Conservation (phyloP, 805 yeast species). For the Yamadazyma laniorum region DNA sequence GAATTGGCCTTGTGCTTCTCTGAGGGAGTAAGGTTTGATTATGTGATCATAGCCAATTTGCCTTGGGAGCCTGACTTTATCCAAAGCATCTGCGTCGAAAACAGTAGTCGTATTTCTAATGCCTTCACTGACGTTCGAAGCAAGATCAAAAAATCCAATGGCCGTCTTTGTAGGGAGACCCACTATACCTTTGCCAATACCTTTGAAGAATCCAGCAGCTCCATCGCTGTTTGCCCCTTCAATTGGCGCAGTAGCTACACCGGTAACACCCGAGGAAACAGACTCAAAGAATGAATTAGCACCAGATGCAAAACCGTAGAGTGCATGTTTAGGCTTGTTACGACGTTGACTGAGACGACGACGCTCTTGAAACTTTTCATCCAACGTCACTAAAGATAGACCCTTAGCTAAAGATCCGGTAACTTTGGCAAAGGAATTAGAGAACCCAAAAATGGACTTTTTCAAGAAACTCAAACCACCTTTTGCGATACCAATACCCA, state of each 20-base stretch:
- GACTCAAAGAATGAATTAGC: conserved; percentile 89
- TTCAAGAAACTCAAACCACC: conserved; percentile 94
- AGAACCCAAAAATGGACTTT: conserved; percentile 90
- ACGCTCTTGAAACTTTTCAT: conserved; percentile 75
- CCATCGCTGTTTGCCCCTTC: conserved; percentile 90
- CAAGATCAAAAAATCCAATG: conserved; percentile 89
- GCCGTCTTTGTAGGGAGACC: conserved; percentile 97
- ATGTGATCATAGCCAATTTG: conserved; percentile 67
- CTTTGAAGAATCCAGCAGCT: conserved; percentile 87
- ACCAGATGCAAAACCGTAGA: conserved; percentile 80
- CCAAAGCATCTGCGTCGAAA: conserved; percentile 74
- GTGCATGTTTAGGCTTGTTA: conserved; percentile 79
- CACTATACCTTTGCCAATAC: conserved; percentile 90
- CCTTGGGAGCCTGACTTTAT: conserved; percentile 80
- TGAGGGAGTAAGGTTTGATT: conserved; percentile 68
- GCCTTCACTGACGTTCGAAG: conserved; percentile 91
- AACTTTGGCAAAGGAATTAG: conserved; percentile 89
- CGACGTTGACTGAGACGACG: conserved; percentile 73
- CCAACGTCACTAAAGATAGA: conserved; percentile 85
- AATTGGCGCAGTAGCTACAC: conserved; percentile 86
- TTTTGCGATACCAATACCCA: conserved; percentile 92
- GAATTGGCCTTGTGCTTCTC: conserved; percentile 92
- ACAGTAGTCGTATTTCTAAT: conserved; percentile 90
- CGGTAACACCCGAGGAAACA: conserved; percentile 81
- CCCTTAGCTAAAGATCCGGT: conserved; percentile 96